A percentile compares a stretch with the other conserved stretches of the same genome.
phyloP scores from a whole-genome alignment of 129 eudicot genomes.

The Flaveria robusta region DNA sequence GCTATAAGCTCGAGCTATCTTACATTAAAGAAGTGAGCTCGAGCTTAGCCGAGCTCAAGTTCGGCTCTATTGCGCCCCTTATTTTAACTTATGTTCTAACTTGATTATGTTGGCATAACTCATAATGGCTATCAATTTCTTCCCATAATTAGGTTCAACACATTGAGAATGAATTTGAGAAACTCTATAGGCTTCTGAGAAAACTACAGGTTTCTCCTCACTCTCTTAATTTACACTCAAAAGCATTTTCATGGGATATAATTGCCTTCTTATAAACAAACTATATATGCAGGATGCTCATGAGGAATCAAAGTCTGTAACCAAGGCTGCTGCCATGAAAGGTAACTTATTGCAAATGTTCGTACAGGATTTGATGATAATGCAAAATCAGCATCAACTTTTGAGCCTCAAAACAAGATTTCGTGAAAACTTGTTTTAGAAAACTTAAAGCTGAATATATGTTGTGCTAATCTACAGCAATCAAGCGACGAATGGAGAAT shows the following conservation, averaged over 20 bases:
- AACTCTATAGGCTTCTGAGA: constrained; percentile 57
- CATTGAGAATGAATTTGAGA: constrained; percentile 69
- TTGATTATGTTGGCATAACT: constrained; percentile 1
- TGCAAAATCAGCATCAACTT: not conserved
- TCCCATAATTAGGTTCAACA: constrained; percentile 60
- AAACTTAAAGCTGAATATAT: not conserved
- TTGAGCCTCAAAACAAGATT: not conserved
- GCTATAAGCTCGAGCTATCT: no score
- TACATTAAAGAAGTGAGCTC: no score
- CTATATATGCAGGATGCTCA: constrained; percentile 72
- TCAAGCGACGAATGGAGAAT: constrained; percentile 87
- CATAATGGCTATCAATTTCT: not conserved
- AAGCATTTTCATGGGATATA: not conserved
- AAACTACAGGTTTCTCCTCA: constrained; percentile 63
- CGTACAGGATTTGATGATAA: not conserved
- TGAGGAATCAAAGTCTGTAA: constrained; percentile 76
- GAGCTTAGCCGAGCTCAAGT: no score
- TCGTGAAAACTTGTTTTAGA: not conserved
- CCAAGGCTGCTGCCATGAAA: constrained; percentile 94
- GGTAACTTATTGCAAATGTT: constrained; percentile 41
- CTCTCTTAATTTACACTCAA: not conserved
- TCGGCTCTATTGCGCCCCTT: not conserved
- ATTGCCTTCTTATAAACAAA: not conserved
- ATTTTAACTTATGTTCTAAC: not conserved
- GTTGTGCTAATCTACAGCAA: constrained; percentile 43